Conservation (phyloP, 2,329 filamentous ascomycete genomes). For the Microdochium bolleyi region DNA sequence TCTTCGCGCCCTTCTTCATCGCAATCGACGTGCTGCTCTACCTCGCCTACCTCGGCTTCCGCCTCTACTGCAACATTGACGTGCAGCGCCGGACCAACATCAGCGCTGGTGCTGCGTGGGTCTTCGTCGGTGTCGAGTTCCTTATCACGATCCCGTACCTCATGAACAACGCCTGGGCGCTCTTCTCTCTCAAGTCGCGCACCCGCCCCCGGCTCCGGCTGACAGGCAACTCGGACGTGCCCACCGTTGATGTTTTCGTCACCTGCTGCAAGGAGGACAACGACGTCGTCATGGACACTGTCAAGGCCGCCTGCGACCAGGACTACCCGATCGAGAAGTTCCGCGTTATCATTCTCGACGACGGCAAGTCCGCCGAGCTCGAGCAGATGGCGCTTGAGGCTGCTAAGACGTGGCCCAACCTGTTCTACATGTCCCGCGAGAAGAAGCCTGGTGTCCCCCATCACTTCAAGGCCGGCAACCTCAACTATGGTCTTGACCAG, state of each 20-base stretch:
- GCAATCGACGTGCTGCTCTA: constrained; percentile 29
- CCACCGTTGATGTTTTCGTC: constrained; percentile 48
- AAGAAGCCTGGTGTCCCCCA: constrained; percentile 40
- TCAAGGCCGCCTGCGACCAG: constrained; percentile 42
- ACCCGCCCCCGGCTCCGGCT: constrained; percentile 44
- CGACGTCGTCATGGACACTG: constrained; percentile 48
- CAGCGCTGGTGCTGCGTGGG: constrained; percentile 43
- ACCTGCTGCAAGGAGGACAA: constrained; percentile 51
- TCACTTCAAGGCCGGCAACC: constrained; percentile 58
- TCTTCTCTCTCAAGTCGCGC: constrained; percentile 47
- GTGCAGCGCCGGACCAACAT: constrained; percentile 33
- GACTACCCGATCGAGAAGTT: constrained; percentile 47
- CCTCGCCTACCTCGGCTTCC: constrained; percentile 39
- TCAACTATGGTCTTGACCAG: constrained; percentile 50
- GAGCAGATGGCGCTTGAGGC: constrained; percentile 20
- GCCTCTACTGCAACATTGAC: constrained; percentile 42
- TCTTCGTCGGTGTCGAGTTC: constrained; percentile 48
- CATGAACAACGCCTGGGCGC: constrained; percentile 50
- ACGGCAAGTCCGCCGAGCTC: constrained; percentile 38
- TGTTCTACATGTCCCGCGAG: constrained; percentile 43
- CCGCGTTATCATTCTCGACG: constrained; percentile 48
- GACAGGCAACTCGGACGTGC: constrained; percentile 33
- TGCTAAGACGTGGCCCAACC: constrained; percentile 32
- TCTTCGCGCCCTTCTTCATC: constrained; percentile 27
- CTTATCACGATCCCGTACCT: constrained; percentile 44